A percentile compares a stretch with the other conserved stretches of the same genome.
Conservation (phyloP, 805 yeast species). For the Grigorovia yakushimaensis region DNA sequence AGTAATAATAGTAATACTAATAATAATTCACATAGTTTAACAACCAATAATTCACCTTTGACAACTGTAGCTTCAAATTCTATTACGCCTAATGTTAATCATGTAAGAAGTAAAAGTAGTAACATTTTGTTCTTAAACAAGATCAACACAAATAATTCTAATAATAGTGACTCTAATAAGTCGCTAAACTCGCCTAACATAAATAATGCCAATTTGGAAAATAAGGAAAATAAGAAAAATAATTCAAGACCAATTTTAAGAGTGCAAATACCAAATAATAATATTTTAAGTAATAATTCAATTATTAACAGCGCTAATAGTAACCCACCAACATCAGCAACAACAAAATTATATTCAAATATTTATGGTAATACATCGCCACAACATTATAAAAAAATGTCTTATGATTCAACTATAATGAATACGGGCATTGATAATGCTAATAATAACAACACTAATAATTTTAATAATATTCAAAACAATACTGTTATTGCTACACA, state of each 20-base stretch:
- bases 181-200: too few species aligned
- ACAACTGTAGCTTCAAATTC: not conserved
- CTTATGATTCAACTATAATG: constrained; percentile 30
- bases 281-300: constrained; percentile 19
- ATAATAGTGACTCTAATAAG: too few species aligned
- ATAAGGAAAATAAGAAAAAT: not conserved
- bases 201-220: not conserved
- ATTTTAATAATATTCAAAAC: not conserved
- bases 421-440: not conserved
- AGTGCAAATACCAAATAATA: constrained; percentile 53
- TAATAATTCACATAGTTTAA: not conserved
- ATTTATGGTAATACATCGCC: constrained; percentile 5
- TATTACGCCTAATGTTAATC: not conserved
- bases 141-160: too few species aligned
- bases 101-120: not conserved
- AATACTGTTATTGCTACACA: not conserved
- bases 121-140: too few species aligned
- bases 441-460: not conserved
- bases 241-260: constrained; percentile 45
- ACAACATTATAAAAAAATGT: constrained; percentile 16
- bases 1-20: not conserved
- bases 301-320: constrained; percentile 6
- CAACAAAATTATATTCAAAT: constrained; percentile 2
- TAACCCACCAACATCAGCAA: constrained; percentile 32
- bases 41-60: constrained; percentile 3